A percentile compares a stretch with the other conserved stretches of the same genome.
Conservation (phyloP, 148 eudicot species). For the Talinum fruticosum region DNA sequence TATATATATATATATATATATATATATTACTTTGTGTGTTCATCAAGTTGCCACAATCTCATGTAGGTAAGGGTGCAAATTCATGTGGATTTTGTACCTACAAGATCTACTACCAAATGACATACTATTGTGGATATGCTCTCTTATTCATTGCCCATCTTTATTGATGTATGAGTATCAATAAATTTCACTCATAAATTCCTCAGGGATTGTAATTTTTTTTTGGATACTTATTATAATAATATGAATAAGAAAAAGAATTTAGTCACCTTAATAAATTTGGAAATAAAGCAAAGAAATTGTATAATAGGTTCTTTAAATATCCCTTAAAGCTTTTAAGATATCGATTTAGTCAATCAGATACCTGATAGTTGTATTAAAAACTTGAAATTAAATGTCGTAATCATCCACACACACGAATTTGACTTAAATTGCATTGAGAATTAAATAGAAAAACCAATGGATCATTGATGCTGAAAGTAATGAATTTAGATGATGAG, state of each 20-base stretch:
- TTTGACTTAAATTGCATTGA: not conserved
- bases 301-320: not conserved
- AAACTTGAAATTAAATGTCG: not conserved
- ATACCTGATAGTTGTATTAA: not conserved
- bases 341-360: not conserved
- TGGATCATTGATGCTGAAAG: not conserved
- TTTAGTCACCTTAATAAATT: too few relatives aligned
- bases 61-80: not conserved
- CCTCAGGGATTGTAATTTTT: too few relatives aligned
- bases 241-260: too few relatives aligned
- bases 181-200: not conserved
- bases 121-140: not conserved
- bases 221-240: too few relatives aligned
- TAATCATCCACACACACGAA: not conserved
- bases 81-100: not conserved
- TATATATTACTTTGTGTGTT: not conserved
- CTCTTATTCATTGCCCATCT: not conserved
- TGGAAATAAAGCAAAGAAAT: not conserved
- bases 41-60: constrained; percentile 4
- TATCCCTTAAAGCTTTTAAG: too few relatives aligned
- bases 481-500: not conserved
- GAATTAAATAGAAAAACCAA: not conserved
- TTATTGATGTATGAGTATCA: not conserved
- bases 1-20: not conserved
- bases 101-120: not conserved